Conservation (phyloP, 2,329 filamentous ascomycete genomes). For the Apiospora koreana region DNA sequence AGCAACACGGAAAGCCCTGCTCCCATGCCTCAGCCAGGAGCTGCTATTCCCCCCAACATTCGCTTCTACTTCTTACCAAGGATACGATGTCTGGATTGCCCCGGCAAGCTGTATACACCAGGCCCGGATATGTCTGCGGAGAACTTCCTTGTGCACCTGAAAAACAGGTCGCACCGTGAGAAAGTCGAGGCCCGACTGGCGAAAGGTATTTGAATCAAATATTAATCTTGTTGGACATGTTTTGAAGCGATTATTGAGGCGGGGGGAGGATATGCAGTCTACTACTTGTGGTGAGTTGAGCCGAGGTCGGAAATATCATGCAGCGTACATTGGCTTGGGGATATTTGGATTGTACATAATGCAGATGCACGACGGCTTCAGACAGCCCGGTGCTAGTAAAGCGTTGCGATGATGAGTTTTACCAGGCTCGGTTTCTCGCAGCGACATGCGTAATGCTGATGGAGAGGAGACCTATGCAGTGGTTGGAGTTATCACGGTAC, state of each 20-base stretch:
- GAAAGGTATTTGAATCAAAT: neutral
- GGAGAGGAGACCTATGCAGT: neutral
- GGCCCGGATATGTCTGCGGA: slow-evolving; percentile 81
- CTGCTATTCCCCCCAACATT: slow-evolving; percentile 60
- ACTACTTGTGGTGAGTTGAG: neutral
- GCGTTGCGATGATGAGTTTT: neutral
- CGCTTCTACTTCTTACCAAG: slow-evolving; percentile 84
- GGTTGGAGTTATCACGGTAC: neutral
- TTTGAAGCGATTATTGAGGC: neutral
- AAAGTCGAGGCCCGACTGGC: slow-evolving; percentile 53
- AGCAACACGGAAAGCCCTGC: slow-evolving; percentile 67
- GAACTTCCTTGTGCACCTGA: slow-evolving; percentile 92
- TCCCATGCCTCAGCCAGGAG: slow-evolving; percentile 47
- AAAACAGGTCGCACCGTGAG: slow-evolving; percentile 78
- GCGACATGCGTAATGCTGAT: neutral
- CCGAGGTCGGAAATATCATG: neutral
- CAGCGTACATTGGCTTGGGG: neutral
- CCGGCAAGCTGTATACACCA: slow-evolving; percentile 90
- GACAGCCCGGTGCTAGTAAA: neutral
- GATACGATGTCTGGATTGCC: slow-evolving; percentile 90
- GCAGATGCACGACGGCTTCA: neutral
- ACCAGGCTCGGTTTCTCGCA: neutral
- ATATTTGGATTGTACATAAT: slow-evolving; percentile 6
- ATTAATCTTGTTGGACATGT: neutral
- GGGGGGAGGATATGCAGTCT: neutral